phyloP scores from a whole-genome alignment of 345 rosid species.

The Iberis pinnata region DNA sequence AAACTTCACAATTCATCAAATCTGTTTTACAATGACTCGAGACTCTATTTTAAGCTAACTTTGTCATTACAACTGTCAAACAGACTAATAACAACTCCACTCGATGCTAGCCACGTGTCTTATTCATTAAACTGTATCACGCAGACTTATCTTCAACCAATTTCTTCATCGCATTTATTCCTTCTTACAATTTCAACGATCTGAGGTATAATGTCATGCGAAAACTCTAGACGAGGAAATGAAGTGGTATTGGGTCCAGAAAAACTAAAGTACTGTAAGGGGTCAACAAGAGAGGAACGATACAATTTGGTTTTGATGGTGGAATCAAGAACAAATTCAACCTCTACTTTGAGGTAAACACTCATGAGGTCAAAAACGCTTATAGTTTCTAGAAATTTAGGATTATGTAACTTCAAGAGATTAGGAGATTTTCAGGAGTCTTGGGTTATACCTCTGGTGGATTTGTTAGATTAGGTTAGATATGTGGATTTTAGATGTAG shows the following conservation, averaged over 20 bases:
- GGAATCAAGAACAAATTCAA: slow-evolving; percentile 88
- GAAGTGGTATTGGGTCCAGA: slow-evolving; percentile 96
- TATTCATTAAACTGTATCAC: too few species aligned
- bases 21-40: too few species aligned
- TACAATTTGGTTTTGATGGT: slow-evolving; percentile 92
- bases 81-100: too few species aligned
- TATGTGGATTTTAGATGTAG: too few species aligned
- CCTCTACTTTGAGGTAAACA: slow-evolving; percentile 73
- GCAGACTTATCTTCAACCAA: too few species aligned
- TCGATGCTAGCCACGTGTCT: too few species aligned
- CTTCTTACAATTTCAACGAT: too few species aligned
- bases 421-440: background rate
- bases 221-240: slow-evolving; percentile 91
- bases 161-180: too few species aligned
- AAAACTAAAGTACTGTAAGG: slow-evolving; percentile 96
- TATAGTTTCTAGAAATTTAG: background rate
- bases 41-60: too few species aligned
- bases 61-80: too few species aligned
- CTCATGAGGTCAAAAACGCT: too few species aligned
- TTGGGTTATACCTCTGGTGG: background rate
- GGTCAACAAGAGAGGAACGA: slow-evolving; percentile 86
- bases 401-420: background rate
- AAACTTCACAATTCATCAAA: too few species aligned
- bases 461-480: background rate
- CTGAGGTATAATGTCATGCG: slow-evolving; percentile 76